Conservation (phyloP, 345 rosid species). For the Heritiera littoralis region DNA sequence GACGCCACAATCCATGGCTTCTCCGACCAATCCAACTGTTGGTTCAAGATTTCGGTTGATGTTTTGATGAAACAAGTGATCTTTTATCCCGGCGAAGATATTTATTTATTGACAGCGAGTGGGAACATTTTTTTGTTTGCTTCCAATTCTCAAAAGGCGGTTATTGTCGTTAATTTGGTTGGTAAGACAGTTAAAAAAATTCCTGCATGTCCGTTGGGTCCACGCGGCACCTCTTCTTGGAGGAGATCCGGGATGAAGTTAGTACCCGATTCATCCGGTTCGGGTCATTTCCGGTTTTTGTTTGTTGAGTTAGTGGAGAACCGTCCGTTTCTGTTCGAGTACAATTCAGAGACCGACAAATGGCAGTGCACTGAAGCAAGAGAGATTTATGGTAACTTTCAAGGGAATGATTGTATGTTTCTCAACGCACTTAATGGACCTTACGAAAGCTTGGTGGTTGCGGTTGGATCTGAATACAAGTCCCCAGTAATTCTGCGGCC, state of each 20-base stretch:
- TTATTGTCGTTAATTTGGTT: conserved; percentile 57
- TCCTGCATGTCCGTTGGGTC: conserved; percentile 73
- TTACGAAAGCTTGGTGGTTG: conserved; percentile 43
- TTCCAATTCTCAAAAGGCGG: conserved; percentile 50
- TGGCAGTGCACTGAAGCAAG: conserved; percentile 52
- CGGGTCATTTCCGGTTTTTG: conserved; percentile 58
- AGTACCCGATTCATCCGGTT: conserved; percentile 30
- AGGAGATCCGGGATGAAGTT: conserved; percentile 77
- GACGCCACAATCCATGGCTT: conserved; percentile 54
- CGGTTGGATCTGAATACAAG: conserved; percentile 23
- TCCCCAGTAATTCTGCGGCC: conserved; percentile 46
- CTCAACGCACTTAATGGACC: conserved; percentile 54
- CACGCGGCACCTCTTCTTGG: conserved; percentile 86
- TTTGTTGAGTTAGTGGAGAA: conserved; percentile 62
- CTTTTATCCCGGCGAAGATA: conserved; percentile 43
- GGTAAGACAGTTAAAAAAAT: conserved; percentile 44
- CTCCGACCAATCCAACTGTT: conserved; percentile 39
- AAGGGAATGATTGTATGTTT: conserved; percentile 32
- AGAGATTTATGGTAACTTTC: neutral
- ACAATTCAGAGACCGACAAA: conserved; percentile 44
- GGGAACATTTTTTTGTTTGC: conserved; percentile 65
- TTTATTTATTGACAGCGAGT: conserved; percentile 59
- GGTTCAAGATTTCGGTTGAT: conserved; percentile 48
- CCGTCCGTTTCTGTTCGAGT: conserved; percentile 52
- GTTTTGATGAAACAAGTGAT: conserved; percentile 40